Percentiles rank a stretch among this genome's conserved stretches.
Conservation (phyloP, 164 flowering plant genomes). For the Liquidambar formosana region DNA sequence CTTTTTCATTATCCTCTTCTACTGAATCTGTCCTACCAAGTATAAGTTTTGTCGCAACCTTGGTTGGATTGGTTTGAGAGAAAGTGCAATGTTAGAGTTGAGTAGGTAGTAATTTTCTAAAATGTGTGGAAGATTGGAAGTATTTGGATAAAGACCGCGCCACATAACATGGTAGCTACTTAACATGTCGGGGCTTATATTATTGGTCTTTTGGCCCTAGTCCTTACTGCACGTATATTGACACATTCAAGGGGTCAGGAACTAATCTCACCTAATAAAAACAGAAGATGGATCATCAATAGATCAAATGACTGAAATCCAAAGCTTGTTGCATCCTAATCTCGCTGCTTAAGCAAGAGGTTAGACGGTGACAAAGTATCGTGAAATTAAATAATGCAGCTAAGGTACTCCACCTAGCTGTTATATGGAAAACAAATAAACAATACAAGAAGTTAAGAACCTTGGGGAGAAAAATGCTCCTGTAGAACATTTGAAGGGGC, state of each 20-base stretch:
- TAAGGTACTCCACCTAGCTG: not conserved
- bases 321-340: too few species aligned
- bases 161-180: not conserved
- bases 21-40: not conserved
- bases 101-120: not conserved
- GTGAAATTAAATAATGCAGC: not conserved
- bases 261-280: too few species aligned
- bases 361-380: not conserved
- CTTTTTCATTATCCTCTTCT: slow-evolving; percentile 5
- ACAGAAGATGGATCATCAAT: too few species aligned
- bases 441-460: too few species aligned
- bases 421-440: too few species aligned
- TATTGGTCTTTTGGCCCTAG: too few species aligned
- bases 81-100: not conserved
- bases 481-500: too few species aligned
- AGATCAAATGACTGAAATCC: too few species aligned
- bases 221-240: too few species aligned
- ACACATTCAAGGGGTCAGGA: too few species aligned
- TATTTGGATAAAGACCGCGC: not conserved
- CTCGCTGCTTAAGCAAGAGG: not conserved
- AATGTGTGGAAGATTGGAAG: not conserved
- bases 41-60: not conserved
- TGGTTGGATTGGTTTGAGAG: not conserved
- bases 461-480: too few species aligned
- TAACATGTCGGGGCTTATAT: too few species aligned